Evolutionary conservation across 2,329 filamentous ascomycete genomes (phyloP).

Genomic region (Fusarium sterilihyphosum): DNA sequence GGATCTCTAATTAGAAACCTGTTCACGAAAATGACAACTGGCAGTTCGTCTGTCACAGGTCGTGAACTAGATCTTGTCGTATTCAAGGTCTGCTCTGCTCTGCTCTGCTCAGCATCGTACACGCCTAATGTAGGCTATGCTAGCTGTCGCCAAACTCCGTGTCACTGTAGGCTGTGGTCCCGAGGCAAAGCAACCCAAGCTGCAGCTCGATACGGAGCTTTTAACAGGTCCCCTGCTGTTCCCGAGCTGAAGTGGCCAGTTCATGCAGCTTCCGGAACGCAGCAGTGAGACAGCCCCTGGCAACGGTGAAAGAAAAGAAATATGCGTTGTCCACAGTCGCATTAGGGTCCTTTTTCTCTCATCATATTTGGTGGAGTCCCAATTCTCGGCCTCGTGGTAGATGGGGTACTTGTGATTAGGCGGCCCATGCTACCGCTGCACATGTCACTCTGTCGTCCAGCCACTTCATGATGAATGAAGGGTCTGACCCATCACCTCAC

Average conservation of each 20-base stretch:
- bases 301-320: constrained; percentile 1
- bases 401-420: constrained; percentile 14
- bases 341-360: constrained; percentile 14
- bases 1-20: constrained; percentile 15
- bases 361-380: constrained; percentile 17
- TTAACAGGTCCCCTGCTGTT: constrained; percentile 1
- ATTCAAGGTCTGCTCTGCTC: not conserved
- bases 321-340: constrained; percentile 12
- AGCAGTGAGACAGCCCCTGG: constrained; percentile 12
- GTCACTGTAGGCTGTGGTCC: not conserved
- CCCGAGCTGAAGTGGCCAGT: constrained; percentile 32
- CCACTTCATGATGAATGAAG: constrained; percentile 25
- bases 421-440: constrained; percentile 10
- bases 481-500: constrained; percentile 25
- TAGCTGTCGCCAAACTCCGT: constrained; percentile 5
- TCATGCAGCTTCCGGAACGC: constrained; percentile 33
- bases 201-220: constrained; percentile 15
- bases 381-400: constrained; percentile 27
- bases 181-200: constrained; percentile 8
- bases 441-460: constrained; percentile 21
- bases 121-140: not conserved
- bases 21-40: constrained; percentile 12
- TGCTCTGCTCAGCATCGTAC: not conserved
- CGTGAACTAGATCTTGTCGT: constrained; percentile 2
- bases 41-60: constrained; percentile 10